Percentiles rank a stretch among this genome's conserved stretches.
Evolutionary conservation across 768 basidiomycete species (phyloP).

Genomic region (Rubroboletus satanas): DNA sequence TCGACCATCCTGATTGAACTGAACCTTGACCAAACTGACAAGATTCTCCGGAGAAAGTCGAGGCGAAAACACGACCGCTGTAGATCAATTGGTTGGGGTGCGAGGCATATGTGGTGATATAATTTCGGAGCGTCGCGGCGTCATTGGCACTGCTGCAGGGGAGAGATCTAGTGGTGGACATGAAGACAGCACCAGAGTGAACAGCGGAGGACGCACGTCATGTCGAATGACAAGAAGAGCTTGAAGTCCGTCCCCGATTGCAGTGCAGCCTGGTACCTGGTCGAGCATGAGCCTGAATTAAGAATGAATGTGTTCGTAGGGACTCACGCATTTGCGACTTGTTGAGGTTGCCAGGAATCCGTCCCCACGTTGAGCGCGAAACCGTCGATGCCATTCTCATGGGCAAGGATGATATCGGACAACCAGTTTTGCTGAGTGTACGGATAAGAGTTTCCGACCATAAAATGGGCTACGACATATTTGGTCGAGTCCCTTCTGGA

Average conservation of each 20-base stretch:
- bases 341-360: constrained; percentile 59
- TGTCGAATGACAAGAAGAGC: constrained; percentile 76
- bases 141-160: constrained; percentile 49
- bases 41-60: constrained; percentile 67
- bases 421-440: constrained; percentile 45
- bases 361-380: constrained; percentile 70
- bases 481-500: constrained; percentile 27
- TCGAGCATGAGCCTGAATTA: constrained; percentile 16
- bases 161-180: constrained; percentile 39
- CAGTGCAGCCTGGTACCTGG: constrained; percentile 53
- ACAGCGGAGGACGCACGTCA: constrained; percentile 48
- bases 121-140: constrained; percentile 46
- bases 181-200: not conserved
- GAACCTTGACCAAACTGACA: constrained; percentile 62
- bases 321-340: constrained; percentile 61
- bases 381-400: constrained; percentile 57
- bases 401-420: constrained; percentile 53
- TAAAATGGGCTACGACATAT: constrained; percentile 56
- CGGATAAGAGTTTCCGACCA: constrained; percentile 64
- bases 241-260: constrained; percentile 57
- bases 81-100: constrained; percentile 59
- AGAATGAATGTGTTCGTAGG: not conserved
- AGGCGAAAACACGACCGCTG: constrained; percentile 50
- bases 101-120: constrained; percentile 49
- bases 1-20: constrained; percentile 52